Evolutionary conservation across 352 stramenopile species (phyloP), one percentile per base, ranked within the genome.

Genomic region (Globisporangium nunn): DNA sequence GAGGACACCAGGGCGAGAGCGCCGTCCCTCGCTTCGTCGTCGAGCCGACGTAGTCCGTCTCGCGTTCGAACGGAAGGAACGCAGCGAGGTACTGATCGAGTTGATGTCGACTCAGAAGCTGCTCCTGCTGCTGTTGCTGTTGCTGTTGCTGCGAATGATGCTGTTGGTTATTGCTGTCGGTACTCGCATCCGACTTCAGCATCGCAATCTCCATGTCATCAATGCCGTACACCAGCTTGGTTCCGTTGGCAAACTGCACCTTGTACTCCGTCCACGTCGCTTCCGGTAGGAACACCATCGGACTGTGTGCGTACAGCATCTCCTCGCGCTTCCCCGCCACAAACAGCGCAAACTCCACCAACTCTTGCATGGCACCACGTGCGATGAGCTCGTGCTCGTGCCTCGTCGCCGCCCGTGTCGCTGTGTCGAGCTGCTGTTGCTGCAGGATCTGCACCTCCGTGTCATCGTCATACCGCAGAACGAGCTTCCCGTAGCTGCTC

Each of bases 391-490:
- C 41, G 50, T 73, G 76, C 12, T 71, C 58, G 62, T 87, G 70
- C 8, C 63, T 63, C n/a, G 63, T 58, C 2, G 78, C 71, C 1
- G 66, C 64, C 10, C 70, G 35, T 30, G 71, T 50, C 3, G 83
- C 84, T 1, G 52, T 41, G 6, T 71, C 18, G 1, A 80, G 62
- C 17, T 67, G 61, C 6, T 64, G 59, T 17, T 68, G 66, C 14
- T 87, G 73, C 30, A 73, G 33, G 5, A 29, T 29, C 17, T 87
- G 80, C 15, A 77, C 71, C 23, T 80, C 62, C 11, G 58, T 74
- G 41, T 88, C 71, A 58, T 91, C 80, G 28, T 87, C 76, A 54
- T 82, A 91, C 55, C 68, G 68, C 58, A 81, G 66, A 45, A 87
- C 67, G 1, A 90, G 52, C 41, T 75, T 69, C 47, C 78, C 74